Percentiles rank a stretch among this genome's conserved stretches.
phyloP scores from a whole-genome alignment of 2,329 filamentous ascomycete species.

The Paracamarosporium sp. region DNA sequence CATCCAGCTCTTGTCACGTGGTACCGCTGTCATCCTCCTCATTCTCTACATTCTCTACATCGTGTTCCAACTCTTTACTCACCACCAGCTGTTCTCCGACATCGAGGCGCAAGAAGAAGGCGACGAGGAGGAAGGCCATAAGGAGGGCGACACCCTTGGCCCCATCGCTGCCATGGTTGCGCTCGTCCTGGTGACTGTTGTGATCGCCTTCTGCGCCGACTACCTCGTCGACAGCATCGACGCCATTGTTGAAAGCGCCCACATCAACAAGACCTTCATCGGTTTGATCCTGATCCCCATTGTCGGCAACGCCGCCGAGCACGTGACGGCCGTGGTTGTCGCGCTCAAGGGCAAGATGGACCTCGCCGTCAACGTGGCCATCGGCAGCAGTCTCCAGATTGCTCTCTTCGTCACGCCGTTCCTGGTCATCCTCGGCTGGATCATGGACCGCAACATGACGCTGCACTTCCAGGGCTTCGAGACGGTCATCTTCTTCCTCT shows the following conservation, averaged over 20 bases:
- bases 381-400: slow-evolving; percentile 63
- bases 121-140: slow-evolving; percentile 37
- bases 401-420: slow-evolving; percentile 65
- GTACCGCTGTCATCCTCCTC: slow-evolving; percentile 61
- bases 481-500: slow-evolving; percentile 85
- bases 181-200: slow-evolving; percentile 56
- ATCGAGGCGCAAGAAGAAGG: slow-evolving; percentile 39
- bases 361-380: slow-evolving; percentile 62
- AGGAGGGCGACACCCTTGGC: slow-evolving; percentile 50
- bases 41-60: slow-evolving; percentile 62
- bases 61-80: slow-evolving; percentile 61
- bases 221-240: slow-evolving; percentile 63
- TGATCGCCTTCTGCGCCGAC: slow-evolving; percentile 60
- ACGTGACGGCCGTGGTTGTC: slow-evolving; percentile 62
- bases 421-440: slow-evolving; percentile 64
- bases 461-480: slow-evolving; percentile 90
- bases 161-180: slow-evolving; percentile 54
- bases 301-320: slow-evolving; percentile 64
- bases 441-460: slow-evolving; percentile 61
- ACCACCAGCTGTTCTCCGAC: slow-evolving; percentile 56
- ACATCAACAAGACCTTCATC: slow-evolving; percentile 64
- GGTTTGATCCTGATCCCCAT: slow-evolving; percentile 64
- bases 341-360: slow-evolving; percentile 66
- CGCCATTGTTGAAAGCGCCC: slow-evolving; percentile 57
- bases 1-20: slow-evolving; percentile 58